Conservation (phyloP, 1,284 basidiomycete genomes). For the Malassezia equina region DNA sequence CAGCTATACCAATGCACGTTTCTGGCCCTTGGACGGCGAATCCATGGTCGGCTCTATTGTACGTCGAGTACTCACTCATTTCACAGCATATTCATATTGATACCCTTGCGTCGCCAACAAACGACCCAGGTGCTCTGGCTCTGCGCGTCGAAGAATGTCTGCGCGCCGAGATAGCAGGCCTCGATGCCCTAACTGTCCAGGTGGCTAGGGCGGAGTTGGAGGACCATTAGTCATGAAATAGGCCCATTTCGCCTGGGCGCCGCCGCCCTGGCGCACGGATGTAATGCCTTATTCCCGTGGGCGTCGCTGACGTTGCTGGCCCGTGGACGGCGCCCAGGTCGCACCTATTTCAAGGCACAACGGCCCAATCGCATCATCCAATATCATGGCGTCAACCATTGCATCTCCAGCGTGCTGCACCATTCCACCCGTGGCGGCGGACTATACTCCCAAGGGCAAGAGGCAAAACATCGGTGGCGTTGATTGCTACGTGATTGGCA, state of each 20-base stretch:
- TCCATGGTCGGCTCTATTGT: conserved; percentile 81
- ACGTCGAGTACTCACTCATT: not conserved
- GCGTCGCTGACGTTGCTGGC: not conserved
- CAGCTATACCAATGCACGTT: conserved; percentile 69
- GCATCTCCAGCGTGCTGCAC: conserved; percentile 49
- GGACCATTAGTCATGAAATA: not conserved
- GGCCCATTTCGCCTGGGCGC: conserved; percentile 8
- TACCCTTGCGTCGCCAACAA: conserved; percentile 4
- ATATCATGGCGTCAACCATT: not conserved
- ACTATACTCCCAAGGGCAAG: conserved; percentile 50
- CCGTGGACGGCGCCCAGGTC: too few species aligned
- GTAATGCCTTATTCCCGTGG: not conserved
- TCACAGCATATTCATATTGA: conserved; percentile 17
- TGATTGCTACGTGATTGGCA: conserved; percentile 33
- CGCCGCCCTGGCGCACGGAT: not conserved
- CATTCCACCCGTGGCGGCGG: conserved; percentile 51
- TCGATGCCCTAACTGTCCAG: conserved; percentile 35
- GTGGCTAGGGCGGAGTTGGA: conserved; percentile 14
- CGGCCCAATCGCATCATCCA: too few species aligned
- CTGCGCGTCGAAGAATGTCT: conserved; percentile 26
- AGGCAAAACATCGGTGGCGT: conserved; percentile 30
- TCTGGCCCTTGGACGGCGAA: conserved; percentile 90
- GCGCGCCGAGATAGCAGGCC: conserved; percentile 23
- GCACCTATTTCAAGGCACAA: not conserved
- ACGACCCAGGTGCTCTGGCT: conserved; percentile 2